phyloP scores from a whole-genome alignment of 176 grass and related monocot species.

The Eleusine indica region DNA sequence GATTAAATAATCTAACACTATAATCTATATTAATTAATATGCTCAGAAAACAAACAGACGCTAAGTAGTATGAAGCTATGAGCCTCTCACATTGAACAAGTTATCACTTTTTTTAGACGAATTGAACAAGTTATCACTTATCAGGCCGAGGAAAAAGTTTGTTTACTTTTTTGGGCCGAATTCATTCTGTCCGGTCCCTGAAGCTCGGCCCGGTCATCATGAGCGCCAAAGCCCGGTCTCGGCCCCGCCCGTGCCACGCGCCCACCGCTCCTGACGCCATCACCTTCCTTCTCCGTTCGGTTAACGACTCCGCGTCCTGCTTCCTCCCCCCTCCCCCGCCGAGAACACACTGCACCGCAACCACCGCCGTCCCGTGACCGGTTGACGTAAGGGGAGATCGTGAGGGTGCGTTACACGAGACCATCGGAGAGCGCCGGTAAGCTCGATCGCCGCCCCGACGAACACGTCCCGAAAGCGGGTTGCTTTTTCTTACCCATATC shows the following conservation, averaged over 20 bases:
- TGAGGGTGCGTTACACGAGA: background rate
- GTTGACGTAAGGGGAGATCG: background rate
- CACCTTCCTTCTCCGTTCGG: slow-evolving; percentile 25
- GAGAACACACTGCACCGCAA: background rate
- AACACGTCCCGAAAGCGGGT: background rate
- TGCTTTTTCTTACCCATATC: background rate
- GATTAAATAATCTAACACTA: too few species aligned
- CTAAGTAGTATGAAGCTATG: too few species aligned
- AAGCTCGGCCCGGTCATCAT: background rate
- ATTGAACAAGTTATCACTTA: too few species aligned
- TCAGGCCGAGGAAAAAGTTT: background rate
- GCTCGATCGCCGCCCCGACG: background rate
- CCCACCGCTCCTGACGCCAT: background rate
- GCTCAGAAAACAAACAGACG: too few species aligned
- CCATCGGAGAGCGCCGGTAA: background rate
- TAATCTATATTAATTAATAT: too few species aligned
- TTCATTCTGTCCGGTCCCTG: background rate
- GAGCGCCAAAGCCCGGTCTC: background rate
- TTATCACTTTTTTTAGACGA: too few species aligned
- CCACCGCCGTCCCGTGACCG: background rate
- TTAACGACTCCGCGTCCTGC: slow-evolving; percentile 39
- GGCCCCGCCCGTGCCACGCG: background rate
- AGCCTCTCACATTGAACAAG: too few species aligned
- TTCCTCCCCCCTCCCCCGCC: background rate
- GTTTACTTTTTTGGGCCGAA: background rate